Conservation (phyloP, 2,329 filamentous ascomycete species). For the Calonectria leucothoes region DNA sequence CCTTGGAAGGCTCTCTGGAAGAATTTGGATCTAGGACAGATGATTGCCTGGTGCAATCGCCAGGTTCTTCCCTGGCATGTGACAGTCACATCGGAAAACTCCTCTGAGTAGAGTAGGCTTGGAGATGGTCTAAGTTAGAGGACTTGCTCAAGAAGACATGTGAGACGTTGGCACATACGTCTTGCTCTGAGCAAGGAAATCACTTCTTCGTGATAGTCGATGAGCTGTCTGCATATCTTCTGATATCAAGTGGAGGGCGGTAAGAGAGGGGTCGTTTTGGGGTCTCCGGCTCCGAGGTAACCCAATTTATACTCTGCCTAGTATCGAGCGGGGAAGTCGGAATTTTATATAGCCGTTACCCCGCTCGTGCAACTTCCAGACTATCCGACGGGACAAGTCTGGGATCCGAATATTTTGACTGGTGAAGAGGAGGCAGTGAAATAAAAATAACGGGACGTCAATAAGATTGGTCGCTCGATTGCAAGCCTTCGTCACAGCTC, state of each 20-base stretch:
- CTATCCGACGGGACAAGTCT: not conserved
- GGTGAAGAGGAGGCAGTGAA: not conserved
- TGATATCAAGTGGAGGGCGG: not conserved
- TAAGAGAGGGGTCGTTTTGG: not conserved
- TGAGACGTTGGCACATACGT: not conserved
- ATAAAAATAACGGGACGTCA: not conserved
- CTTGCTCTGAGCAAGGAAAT: not conserved
- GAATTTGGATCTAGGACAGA: not conserved
- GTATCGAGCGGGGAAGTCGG: not conserved
- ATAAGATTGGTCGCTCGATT: not conserved
- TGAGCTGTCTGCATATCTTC: not conserved
- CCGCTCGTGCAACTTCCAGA: not conserved
- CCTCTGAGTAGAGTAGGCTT: not conserved
- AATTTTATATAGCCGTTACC: not conserved
- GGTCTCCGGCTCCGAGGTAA: not conserved
- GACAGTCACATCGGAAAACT: not conserved
- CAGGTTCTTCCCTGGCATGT: not conserved
- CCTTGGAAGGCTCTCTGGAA: not conserved
- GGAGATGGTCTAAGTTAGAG: not conserved
- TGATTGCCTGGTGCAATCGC: not conserved
- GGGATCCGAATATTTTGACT: not conserved
- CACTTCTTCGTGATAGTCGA: not conserved
- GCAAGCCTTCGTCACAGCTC: not conserved
- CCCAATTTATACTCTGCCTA: not conserved
- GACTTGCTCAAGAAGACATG: not conserved